Conservation (phyloP, 2,329 filamentous ascomycete genomes). For the Stagonosporopsis rhizophila region DNA sequence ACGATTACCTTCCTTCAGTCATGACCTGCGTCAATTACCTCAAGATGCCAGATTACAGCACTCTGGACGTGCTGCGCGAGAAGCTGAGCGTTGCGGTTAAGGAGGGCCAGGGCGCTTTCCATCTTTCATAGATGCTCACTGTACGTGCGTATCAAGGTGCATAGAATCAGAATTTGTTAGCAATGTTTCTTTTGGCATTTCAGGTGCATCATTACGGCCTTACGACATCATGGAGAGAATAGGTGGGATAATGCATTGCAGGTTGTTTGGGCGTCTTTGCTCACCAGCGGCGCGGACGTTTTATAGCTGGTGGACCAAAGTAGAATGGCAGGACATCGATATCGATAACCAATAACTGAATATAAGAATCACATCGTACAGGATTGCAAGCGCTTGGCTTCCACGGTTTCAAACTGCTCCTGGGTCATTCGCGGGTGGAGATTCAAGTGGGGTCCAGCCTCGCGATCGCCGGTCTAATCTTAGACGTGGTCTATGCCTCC, state of each 20-base stretch:
- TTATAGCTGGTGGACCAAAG: background rate
- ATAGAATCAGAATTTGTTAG: constrained; percentile 14
- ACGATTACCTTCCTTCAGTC: constrained; percentile 98
- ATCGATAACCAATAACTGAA: background rate
- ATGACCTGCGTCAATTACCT: constrained; percentile 99
- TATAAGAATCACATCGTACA: background rate
- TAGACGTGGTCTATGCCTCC: constrained; percentile 11
- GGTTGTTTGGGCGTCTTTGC: constrained; percentile 10
- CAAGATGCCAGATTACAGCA: constrained; percentile 94
- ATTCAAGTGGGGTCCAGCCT: constrained; percentile 1
- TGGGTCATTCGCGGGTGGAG: constrained; percentile 5
- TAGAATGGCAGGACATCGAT: constrained; percentile 3
- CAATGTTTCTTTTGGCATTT: constrained; percentile 18
- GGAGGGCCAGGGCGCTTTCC: constrained; percentile 97
- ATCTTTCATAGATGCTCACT: constrained; percentile 72
- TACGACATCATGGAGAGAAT: constrained; percentile 9
- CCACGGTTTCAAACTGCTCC: background rate
- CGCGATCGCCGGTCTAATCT: constrained; percentile 13
- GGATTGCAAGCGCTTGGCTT: background rate
- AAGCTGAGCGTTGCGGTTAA: constrained; percentile 85
- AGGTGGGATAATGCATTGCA: constrained; percentile 8
- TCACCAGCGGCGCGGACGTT: background rate
- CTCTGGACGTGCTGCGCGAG: constrained; percentile 75
- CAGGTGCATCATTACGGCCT: constrained; percentile 18
- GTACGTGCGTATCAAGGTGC: constrained; percentile 6